Evolutionary conservation across 2,329 filamentous ascomycete species (phyloP).

Genomic region (Epichloe uncinata): DNA sequence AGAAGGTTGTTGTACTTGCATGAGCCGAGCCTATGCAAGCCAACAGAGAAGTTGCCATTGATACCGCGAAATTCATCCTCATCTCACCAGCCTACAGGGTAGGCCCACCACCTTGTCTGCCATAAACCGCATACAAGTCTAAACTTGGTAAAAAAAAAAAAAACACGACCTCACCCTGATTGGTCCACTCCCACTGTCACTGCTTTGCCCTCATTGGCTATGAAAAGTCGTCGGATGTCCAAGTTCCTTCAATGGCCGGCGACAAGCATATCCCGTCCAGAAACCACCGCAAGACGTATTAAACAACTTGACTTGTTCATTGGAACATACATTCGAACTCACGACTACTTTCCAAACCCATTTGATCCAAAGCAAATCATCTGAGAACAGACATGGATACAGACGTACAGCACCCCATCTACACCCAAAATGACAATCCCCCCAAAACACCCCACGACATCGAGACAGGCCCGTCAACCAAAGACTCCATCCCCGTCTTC

Average conservation of each 20-base stretch:
- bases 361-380: too few relatives aligned
- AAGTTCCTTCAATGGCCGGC: too few relatives aligned
- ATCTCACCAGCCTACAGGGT: neutral
- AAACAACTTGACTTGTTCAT: too few relatives aligned
- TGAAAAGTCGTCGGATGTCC: neutral
- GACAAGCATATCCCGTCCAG: too few relatives aligned
- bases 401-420: neutral
- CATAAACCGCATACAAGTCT: too few relatives aligned
- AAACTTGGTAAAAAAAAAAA: too few relatives aligned
- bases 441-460: neutral
- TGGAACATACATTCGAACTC: too few relatives aligned
- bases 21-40: too few relatives aligned
- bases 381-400: neutral
- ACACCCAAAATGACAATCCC: neutral
- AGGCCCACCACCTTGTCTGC: conserved; percentile 20
- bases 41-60: too few relatives aligned
- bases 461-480: neutral
- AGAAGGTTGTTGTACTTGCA: conserved; percentile 13
- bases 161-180: neutral
- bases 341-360: too few relatives aligned
- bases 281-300: too few relatives aligned
- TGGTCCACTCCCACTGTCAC: conserved; percentile 1
- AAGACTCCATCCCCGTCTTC: conserved; percentile 26
- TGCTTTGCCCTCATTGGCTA: neutral
- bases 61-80: too few relatives aligned